Conservation (phyloP, 2,329 filamentous ascomycete genomes). For the Colletotrichum acutatum region DNA sequence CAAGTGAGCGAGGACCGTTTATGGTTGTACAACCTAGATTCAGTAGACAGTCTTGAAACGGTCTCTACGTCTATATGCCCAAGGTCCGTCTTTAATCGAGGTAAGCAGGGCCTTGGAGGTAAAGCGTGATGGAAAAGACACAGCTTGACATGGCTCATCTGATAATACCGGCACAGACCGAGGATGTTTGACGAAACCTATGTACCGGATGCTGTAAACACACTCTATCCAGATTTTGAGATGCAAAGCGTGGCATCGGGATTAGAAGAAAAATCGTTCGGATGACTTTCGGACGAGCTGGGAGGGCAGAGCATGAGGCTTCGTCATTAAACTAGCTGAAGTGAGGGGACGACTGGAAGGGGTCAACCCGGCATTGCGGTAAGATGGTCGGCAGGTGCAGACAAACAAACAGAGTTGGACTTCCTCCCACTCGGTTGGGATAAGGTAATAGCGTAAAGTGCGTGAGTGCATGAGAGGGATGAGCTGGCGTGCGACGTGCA, state of each 20-base stretch:
- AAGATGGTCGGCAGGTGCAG: neutral
- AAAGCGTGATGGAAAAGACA: neutral
- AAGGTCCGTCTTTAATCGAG: no score
- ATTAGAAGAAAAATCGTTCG: slow-evolving; percentile 10
- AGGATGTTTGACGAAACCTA: neutral
- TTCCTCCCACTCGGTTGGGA: neutral
- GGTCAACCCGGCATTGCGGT: slow-evolving; percentile 18
- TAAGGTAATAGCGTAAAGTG: neutral
- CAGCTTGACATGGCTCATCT: neutral
- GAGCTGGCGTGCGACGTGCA: slow-evolving; percentile 18
- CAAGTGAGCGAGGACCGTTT: neutral
- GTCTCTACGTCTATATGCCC: neutral
- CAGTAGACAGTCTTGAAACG: no score
- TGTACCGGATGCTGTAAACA: neutral
- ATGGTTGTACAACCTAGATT: no score
- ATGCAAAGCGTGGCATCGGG: neutral
- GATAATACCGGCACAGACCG: neutral
- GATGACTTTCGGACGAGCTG: slow-evolving; percentile 29
- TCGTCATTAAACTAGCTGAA: slow-evolving; percentile 11
- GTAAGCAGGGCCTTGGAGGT: neutral
- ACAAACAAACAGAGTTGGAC: neutral
- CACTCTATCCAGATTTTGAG: neutral
- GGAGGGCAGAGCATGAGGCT: slow-evolving; percentile 22
- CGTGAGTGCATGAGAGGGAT: neutral
- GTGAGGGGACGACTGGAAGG: neutral